phyloP scores from a whole-genome alignment of 306 rosid genomes.

The Dryas drummondii region DNA sequence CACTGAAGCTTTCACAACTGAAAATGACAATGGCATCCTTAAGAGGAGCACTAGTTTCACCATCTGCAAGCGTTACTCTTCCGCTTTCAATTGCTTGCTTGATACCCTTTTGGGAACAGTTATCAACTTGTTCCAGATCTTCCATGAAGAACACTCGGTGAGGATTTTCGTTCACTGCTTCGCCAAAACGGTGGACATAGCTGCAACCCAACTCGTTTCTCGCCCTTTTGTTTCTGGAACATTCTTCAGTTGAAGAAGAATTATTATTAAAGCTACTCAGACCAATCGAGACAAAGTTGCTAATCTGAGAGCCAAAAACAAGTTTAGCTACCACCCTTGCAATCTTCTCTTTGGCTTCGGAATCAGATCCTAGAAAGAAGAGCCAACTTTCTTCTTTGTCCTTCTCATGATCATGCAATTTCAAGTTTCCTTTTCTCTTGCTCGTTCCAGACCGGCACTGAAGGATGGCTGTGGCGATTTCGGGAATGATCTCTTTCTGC shows the following conservation, averaged over 20 bases:
- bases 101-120: conserved; percentile 58
- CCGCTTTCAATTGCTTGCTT: conserved; percentile 63
- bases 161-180: conserved; percentile 76
- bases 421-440: conserved; percentile 16
- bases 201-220: conserved; percentile 51
- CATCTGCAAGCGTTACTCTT: conserved; percentile 43
- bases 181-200: conserved; percentile 64
- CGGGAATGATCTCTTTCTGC: conserved; percentile 46
- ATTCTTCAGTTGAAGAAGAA: conserved; percentile 30
- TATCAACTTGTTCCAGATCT: conserved; percentile 61
- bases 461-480: conserved; percentile 58
- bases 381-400: conserved; percentile 65
- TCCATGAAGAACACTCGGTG: conserved; percentile 81
- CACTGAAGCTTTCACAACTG: conserved; percentile 44
- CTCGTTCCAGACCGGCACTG: conserved; percentile 62
- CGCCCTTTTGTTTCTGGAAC: conserved; percentile 47
- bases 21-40: conserved; percentile 76
- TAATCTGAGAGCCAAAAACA: conserved; percentile 60
- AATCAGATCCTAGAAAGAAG: conserved; percentile 50
- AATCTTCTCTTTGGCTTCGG: conserved; percentile 57
- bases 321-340: conserved; percentile 72
- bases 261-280: conserved; percentile 34
- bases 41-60: conserved; percentile 51
- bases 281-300: conserved; percentile 44
- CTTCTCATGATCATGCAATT: conserved; percentile 13